phyloP scores from a whole-genome alignment of 768 basidiomycete species.

The Lactarius hatsudake region DNA sequence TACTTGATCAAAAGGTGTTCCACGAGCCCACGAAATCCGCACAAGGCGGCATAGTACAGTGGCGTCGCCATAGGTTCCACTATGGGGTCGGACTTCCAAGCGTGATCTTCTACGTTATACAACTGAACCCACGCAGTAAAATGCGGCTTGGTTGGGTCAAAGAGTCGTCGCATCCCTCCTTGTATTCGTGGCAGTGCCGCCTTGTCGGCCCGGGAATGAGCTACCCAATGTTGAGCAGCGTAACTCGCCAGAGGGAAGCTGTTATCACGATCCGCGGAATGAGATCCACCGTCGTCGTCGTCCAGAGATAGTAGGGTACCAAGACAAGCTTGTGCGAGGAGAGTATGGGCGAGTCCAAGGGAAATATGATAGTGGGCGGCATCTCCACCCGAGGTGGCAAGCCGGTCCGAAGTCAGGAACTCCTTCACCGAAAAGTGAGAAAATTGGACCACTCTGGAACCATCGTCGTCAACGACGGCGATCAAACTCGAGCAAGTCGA shows the following conservation, averaged over 20 bases:
- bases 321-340: not conserved
- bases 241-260: not conserved
- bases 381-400: not conserved
- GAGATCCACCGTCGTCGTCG: not conserved
- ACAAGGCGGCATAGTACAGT: too few relatives aligned
- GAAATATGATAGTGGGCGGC: not conserved
- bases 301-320: too few relatives aligned
- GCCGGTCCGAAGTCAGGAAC: not conserved
- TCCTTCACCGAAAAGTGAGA: not conserved
- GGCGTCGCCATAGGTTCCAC: not conserved
- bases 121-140: not conserved
- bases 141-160: not conserved
- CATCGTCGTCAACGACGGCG: not conserved
- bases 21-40: too few relatives aligned
- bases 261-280: not conserved
- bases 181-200: not conserved
- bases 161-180: not conserved
- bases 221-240: not conserved
- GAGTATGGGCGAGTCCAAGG: not conserved
- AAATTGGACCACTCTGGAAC: not conserved
- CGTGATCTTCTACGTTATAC: not conserved
- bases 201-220: not conserved
- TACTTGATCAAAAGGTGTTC: too few relatives aligned
- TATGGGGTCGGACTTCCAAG: not conserved
- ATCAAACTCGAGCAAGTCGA: not conserved